These are phyloP conservation scores for Aureobasidium sp. DNA, from an alignment of 2,329 filamentous ascomycete species.

Conservation along the genomic window DNA sequence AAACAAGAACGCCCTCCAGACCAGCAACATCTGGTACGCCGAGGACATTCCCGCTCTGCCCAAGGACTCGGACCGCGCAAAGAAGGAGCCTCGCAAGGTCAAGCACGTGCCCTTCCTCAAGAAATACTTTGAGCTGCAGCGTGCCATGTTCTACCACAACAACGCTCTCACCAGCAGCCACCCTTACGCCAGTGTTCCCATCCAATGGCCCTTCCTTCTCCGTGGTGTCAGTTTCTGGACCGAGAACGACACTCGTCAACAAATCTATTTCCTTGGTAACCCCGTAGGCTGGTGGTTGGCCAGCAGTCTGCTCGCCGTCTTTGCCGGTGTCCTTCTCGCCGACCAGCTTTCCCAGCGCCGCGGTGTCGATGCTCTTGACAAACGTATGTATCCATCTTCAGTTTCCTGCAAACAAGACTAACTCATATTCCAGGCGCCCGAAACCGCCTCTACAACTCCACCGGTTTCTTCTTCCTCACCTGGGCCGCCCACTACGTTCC, in stretches of 20 bases:
- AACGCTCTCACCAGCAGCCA: conserved; percentile 95
- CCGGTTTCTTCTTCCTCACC: conserved; percentile 96
- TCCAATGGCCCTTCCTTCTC: conserved; percentile 96
- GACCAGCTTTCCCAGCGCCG: conserved; percentile 91
- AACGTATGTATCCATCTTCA: conserved; percentile 59
- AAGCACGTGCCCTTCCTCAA: conserved; percentile 81
- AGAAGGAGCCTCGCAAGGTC: conserved; percentile 69
- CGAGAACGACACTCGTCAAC: conserved; percentile 84
- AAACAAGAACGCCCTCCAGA: conserved; percentile 87
- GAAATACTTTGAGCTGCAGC: conserved; percentile 95
- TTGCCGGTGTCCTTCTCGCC: conserved; percentile 81
- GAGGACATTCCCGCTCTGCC: conserved; percentile 83
- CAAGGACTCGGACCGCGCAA: conserved; percentile 62
- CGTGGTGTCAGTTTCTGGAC: conserved; percentile 99
- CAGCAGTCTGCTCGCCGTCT: conserved; percentile 86
- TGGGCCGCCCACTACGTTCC: conserved; percentile 97
- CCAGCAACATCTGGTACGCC: conserved; percentile 90
- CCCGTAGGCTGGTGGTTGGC: conserved; percentile 96
- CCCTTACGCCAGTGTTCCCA: conserved; percentile 88
- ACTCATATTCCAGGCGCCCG: conserved; percentile 59
- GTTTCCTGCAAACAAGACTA: conserved; percentile 26
- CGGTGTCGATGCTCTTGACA: conserved; percentile 86
- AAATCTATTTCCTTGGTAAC: conserved; percentile 98
- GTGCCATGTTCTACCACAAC: conserved; percentile 99
- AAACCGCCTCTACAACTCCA: conserved; percentile 93